Conservation (phyloP, 352 stramenopile species). For the Elongisporangium undulatum region DNA sequence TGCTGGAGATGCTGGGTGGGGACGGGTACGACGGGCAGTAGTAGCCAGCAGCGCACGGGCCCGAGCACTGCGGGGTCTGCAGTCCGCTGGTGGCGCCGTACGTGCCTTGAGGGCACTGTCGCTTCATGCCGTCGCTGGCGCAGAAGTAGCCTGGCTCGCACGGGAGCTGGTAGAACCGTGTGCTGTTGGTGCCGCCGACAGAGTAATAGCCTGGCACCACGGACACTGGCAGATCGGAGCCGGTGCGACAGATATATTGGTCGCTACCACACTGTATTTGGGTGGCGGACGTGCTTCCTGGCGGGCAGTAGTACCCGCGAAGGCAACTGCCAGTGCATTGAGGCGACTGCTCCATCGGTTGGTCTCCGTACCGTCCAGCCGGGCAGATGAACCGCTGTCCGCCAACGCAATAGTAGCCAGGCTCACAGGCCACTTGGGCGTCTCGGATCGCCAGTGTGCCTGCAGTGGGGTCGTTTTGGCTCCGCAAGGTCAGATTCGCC, state of each 20-base stretch:
- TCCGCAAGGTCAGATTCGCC: background rate
- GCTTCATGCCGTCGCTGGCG: slow-evolving; percentile 38
- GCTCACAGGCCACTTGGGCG: slow-evolving; percentile 51
- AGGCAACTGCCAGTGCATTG: slow-evolving; percentile 58
- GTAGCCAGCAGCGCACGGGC: slow-evolving; percentile 53
- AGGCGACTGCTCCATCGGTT: slow-evolving; percentile 36
- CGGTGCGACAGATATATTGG: slow-evolving; percentile 46
- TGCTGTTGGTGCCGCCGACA: slow-evolving; percentile 45
- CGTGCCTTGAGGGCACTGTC: slow-evolving; percentile 67
- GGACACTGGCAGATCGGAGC: slow-evolving; percentile 21
- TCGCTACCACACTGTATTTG: slow-evolving; percentile 37
- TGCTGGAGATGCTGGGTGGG: slow-evolving; percentile 30
- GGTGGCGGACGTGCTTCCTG: slow-evolving; percentile 35
- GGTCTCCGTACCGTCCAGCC: slow-evolving; percentile 46
- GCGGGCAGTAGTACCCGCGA: slow-evolving; percentile 63
- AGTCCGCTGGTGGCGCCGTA: slow-evolving; percentile 54
- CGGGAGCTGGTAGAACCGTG: slow-evolving; percentile 48
- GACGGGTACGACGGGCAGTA: slow-evolving; percentile 66
- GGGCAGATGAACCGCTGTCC: slow-evolving; percentile 56
- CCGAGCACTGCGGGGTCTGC: slow-evolving; percentile 40
- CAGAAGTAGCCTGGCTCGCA: slow-evolving; percentile 83
- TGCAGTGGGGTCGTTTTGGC: slow-evolving; percentile 4
- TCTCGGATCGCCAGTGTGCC: slow-evolving; percentile 28
- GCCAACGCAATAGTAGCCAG: slow-evolving; percentile 58
- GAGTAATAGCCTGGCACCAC: slow-evolving; percentile 66